phyloP scores from a whole-genome alignment of 495 filamentous ascomycete genomes.

The Daldinia childiae region DNA sequence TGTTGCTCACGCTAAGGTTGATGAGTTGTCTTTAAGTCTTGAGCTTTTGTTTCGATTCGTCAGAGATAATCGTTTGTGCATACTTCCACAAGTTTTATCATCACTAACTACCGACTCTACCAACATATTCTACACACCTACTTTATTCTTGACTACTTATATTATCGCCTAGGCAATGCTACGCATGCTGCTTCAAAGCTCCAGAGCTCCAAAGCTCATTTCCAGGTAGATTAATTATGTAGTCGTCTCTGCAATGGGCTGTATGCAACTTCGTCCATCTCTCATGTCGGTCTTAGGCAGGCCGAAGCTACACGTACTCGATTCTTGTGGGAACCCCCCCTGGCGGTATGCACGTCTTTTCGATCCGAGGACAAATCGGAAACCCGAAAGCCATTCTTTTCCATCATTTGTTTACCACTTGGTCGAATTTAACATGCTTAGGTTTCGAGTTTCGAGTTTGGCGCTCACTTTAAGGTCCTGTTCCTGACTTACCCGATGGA shows the following conservation, averaged over 20 bases:
- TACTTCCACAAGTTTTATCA: background rate
- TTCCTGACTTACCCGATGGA: slow-evolving; percentile 38
- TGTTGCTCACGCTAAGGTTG: slow-evolving; percentile 2
- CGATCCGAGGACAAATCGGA: slow-evolving; percentile 43
- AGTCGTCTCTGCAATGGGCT: slow-evolving; percentile 7
- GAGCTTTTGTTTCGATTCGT: slow-evolving; percentile 27
- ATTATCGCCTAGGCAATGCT: background rate
- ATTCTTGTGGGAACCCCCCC: slow-evolving; percentile 26
- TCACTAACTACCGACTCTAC: background rate
- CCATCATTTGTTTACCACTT: background rate
- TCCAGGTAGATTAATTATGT: slow-evolving; percentile 32
- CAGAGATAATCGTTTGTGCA: slow-evolving; percentile 30
- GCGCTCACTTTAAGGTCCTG: slow-evolving; percentile 29
- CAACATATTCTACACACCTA: background rate
- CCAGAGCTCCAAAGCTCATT: background rate
- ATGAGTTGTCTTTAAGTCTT: slow-evolving; percentile 14
- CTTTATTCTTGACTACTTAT: background rate
- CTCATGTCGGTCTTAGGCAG: slow-evolving; percentile 35
- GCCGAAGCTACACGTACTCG: slow-evolving; percentile 43
- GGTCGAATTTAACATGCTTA: slow-evolving; percentile 10
- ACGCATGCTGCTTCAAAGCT: slow-evolving; percentile 9
- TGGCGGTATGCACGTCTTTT: slow-evolving; percentile 41
- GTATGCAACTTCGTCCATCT: slow-evolving; percentile 28
- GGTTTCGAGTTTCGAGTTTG: slow-evolving; percentile 8
- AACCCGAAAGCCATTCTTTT: slow-evolving; percentile 25